Base-by-base conservation (phyloP, 2,329 filamentous ascomycete species). In the Ilyonectria mors-panacis region DNA sequence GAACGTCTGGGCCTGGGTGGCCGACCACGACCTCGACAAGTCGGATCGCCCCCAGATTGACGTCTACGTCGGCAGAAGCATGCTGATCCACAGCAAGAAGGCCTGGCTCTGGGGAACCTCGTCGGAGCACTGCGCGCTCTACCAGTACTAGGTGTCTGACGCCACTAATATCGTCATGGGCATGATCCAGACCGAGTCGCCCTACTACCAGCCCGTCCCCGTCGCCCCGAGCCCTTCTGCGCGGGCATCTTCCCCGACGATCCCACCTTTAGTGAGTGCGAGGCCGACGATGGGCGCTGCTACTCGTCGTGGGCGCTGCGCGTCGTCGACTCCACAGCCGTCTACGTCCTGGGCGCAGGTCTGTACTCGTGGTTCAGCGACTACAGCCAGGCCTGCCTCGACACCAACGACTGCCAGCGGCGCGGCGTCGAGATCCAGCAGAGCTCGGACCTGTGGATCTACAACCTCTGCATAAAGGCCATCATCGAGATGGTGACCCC, bases 1-100 rank as follows among this genome's bases (percentile, higher is more conserved):
- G 67, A 85, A 88, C 69, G 79, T 83, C 65, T 92, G 90, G 89
- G 86, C 89, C 70, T 93, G 90, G 91, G 87, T 89, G 15, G 87
- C 91, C 1, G 91, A 93, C 74, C 91, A 93, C 78, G 91, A 93
- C 71, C 33, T 76, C 0, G 73, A 78, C 21, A 26, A 39, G 12
- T 19, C 28, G 30, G 28, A 55, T 1, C 30, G 19, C 0, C 6
- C 15, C 45, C 19, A 59, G 13, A 59, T 59, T 17, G 57, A 59
- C 21, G 45, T n/a, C 7, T 59, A 79, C 60, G 74, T 67, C 3
- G 81, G 71, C 3, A 72, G 82, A 21, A 82, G 82, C 21, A 73
- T 82, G 19, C 75, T 81, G 7, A 70, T 79, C 26, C 72, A 80
- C 51, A 74, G 75, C 21, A 54, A 72, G n/a, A 76, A 74, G 0